Base-by-base conservation (phyloP, 352 stramenopile genomes). In the Globisporangium takayamanum region DNA sequence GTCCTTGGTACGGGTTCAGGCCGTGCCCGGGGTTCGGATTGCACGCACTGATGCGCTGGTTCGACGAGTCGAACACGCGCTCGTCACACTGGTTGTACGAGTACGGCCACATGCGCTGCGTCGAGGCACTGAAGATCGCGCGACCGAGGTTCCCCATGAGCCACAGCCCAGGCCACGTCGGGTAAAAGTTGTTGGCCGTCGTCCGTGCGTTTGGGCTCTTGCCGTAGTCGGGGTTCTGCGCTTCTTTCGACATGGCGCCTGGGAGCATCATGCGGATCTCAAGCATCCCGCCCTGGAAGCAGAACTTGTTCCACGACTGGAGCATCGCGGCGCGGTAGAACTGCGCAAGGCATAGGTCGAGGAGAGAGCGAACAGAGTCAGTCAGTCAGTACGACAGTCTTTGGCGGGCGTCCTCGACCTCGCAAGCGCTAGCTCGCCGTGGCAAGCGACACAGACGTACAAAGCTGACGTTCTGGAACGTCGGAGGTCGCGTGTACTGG, bases 261-360 rank as follows among this genome's bases (percentile, higher is more conserved):
- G 95, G 95, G 11, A 98, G 74, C 59, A 96, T 87, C 2, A 92
- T 84, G 33, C 86, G 76, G 36, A 98, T 83, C 71, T 98, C 92
- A 10, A 98, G 60, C 65, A 97, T 96, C 14, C 90, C 93, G 46
- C 93, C 92, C 42, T 93, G 94, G 66, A 97, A 97, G 68, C 90
- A 98, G 60, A 98, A 98, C 72, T 98, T 98, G 77, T 98, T 94
- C 93, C 93, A 98, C 33, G 66, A 74, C 65, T 97, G 91, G 6
- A 98, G 41, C 89, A 98, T 97, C 1, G 84, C 94, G 37, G 83
- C 52, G 10, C 57, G 48, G 41, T 59, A 63, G 56, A 64, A 61
- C 53, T 60, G 47, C 42, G 46, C n/a, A 16, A 44, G 8, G 37
- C 10, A 49, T 55, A 56, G 6, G 10, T 39, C 50, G 18, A 53